These are phyloP conservation scores for Flagelloscypha sp. DNA, from an alignment of 768 basidiomycete species.

Conservation along the genomic window DNA sequence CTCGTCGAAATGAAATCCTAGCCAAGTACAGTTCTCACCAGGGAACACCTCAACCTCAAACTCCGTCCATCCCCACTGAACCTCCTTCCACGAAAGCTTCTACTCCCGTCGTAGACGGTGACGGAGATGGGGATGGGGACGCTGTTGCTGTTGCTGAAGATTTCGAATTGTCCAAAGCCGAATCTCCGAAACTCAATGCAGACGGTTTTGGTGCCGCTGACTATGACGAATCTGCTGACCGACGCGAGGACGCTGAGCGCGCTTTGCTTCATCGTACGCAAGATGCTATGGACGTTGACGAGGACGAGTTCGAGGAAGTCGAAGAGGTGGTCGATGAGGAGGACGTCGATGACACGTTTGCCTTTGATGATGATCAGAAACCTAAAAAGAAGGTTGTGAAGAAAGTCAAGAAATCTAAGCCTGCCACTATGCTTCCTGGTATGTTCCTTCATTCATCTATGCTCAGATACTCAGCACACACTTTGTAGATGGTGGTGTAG, in stretches of 20 bases:
- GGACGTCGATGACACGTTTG: conserved; percentile 71
- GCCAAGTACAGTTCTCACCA: conserved; percentile 40
- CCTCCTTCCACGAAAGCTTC: conserved; percentile 34
- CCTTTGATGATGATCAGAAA: conserved; percentile 31
- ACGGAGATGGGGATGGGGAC: too few species aligned
- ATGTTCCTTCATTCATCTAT: too few species aligned
- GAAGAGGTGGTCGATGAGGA: conserved; percentile 49
- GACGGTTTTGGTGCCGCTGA: conserved; percentile 64
- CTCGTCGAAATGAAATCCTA: conserved; percentile 46
- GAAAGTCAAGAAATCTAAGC: conserved; percentile 26
- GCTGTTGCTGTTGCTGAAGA: conserved; percentile 46
- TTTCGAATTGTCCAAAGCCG: conserved; percentile 31
- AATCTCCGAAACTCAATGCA: conserved; percentile 25
- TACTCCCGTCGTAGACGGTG: too few species aligned
- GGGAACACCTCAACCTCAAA: conserved; percentile 39
- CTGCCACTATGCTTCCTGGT: conserved; percentile 23
- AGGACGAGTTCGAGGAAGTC: conserved; percentile 35
- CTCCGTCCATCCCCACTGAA: conserved; percentile 31
- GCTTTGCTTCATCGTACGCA: conserved; percentile 29
- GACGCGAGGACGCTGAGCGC: conserved; percentile 49
- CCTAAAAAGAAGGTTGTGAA: conserved; percentile 37
- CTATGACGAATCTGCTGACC: conserved; percentile 62
- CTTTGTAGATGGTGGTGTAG: conserved; percentile 2
- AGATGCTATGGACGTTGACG: conserved; percentile 27
- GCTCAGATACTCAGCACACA: neutral